Conservation (phyloP, 345 rosid species). For the Corymbia maculata region DNA sequence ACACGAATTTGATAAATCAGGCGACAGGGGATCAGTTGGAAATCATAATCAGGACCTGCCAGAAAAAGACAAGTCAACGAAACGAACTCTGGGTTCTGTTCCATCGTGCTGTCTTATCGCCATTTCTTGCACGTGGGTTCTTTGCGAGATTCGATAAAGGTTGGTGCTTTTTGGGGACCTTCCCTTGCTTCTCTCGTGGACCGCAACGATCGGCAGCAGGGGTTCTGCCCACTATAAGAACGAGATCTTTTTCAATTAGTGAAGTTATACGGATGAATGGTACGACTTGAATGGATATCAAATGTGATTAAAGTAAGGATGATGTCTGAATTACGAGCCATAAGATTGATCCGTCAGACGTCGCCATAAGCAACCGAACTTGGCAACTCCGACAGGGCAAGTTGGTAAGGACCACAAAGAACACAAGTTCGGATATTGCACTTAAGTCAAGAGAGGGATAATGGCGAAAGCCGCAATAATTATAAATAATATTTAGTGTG, state of each 20-base stretch:
- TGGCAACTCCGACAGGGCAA: not conserved
- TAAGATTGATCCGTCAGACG: too few species aligned
- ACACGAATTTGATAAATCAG: too few species aligned
- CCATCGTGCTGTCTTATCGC: not conserved
- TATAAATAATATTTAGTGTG: not conserved
- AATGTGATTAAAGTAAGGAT: not conserved
- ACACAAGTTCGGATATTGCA: not conserved
- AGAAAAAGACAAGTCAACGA: too few species aligned
- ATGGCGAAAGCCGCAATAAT: not conserved
- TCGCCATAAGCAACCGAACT: not conserved
- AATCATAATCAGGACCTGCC: too few species aligned
- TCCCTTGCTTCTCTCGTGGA: not conserved
- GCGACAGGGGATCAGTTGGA: not conserved
- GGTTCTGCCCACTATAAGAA: not conserved
- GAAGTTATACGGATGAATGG: not conserved
- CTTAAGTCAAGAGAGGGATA: not conserved
- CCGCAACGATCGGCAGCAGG: not conserved
- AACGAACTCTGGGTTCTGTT: too few species aligned
- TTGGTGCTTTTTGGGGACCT: not conserved
- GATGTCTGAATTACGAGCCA: not conserved
- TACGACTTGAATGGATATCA: not conserved
- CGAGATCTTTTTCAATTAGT: not conserved
- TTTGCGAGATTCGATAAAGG: not conserved
- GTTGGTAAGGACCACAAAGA: not conserved
- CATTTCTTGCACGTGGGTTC: not conserved